Evolutionary conservation across 1,139 yeast species (phyloP), one percentile per base, ranked within the genome.

Genomic region (Yamadazyma dushanensis): DNA sequence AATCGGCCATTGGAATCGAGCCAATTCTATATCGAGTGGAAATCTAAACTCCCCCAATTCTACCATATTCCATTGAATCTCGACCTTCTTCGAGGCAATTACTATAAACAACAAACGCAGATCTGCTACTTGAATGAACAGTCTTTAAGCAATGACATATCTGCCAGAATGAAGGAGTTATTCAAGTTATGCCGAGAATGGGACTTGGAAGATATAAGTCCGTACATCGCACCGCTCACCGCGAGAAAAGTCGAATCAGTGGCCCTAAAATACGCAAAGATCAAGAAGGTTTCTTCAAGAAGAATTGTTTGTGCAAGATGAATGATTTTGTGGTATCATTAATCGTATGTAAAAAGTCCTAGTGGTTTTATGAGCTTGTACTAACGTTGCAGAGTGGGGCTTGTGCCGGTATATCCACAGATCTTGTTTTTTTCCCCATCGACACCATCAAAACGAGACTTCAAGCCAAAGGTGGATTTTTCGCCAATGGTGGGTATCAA

Each of bases 391-490:
- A 80, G 80, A 80, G 94, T 54, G 98, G 99, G 30, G 98, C 88
- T 13, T 82, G 95, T 46, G 97, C 98, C 2, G 98, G 98, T 9
- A 90, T 96, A 3, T 82, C 95, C 5, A 90, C 97, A 1, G 99
- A 92, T 62, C 68, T 92, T 31, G 89, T 86, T 7, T 92, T 92
- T 61, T 92, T 92, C 67, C 98, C 99, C 8, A 87, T 92, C 31
- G 99, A 94, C 51, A 94, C 99, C 2, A 52, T 92, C 44, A 92
- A 92, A 63, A 92, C 99, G 1, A 67, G 99, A 40, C 66, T 92
- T 13, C 99, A 92, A 58, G 97, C 98, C 22, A 80, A 81, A 54
- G 97, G 96, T 20, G 98, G 98, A 0, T 90, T 92, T 53, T 86
- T 88, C 57, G 68, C 63, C 16, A 92, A 90, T 60, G 98, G 98